phyloP scores from a whole-genome alignment of 148 eudicot genomes.

The Beta vulgaris region DNA sequence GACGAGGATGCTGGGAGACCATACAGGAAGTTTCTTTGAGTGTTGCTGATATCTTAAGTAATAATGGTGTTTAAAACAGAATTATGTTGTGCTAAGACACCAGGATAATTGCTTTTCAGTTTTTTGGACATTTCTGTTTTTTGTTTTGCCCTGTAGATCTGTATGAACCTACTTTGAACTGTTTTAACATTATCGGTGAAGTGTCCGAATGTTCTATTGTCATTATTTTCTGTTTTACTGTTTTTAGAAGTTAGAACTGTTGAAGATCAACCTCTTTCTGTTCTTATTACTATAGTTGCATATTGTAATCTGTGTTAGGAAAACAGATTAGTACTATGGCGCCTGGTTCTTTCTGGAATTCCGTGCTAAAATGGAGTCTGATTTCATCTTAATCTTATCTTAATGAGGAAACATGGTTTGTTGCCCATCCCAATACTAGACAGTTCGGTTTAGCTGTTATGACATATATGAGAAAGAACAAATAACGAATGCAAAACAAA shows the following conservation, averaged over 20 bases:
- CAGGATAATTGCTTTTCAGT: constrained; percentile 14
- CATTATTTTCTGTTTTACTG: background rate
- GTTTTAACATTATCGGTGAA: background rate
- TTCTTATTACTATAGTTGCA: background rate
- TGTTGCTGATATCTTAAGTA: constrained; percentile 10
- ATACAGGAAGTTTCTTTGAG: constrained; percentile 61
- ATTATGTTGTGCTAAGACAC: constrained; percentile 21
- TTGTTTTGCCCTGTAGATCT: background rate
- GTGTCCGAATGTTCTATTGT: background rate
- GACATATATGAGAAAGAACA: too few relatives aligned
- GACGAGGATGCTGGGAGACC: constrained; percentile 88
- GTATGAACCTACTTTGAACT: constrained; percentile 5
- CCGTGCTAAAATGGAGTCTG: too few relatives aligned
- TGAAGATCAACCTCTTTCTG: background rate
- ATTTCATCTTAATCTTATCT: too few relatives aligned
- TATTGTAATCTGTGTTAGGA: too few relatives aligned
- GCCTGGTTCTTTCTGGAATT: too few relatives aligned
- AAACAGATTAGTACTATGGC: too few relatives aligned
- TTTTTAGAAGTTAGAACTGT: too few relatives aligned
- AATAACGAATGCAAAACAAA: too few relatives aligned
- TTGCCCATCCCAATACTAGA: too few relatives aligned
- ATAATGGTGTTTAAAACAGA: constrained; percentile 32
- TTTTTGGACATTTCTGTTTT: background rate
- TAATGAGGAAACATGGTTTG: too few relatives aligned
- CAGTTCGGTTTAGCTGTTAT: too few relatives aligned